Evolutionary conservation across 129 eudicot species (phyloP).

Genomic region (Pulicaria dysenterica): DNA sequence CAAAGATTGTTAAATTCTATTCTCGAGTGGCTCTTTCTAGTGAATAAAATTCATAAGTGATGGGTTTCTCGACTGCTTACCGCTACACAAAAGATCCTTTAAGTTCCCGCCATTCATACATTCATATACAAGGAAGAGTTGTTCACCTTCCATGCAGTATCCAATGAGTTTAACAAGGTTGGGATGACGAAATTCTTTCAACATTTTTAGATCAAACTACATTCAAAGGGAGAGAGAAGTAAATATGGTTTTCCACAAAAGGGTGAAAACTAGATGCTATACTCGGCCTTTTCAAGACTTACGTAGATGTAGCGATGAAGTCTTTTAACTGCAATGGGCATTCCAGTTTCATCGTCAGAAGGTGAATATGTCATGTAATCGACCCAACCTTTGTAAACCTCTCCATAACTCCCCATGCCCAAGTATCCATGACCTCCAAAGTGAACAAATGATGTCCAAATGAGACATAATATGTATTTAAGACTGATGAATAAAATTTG

Average conservation of each 20-base stretch:
- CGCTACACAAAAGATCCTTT: background rate
- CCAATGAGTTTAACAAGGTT: constrained; percentile 13
- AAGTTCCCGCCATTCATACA: background rate
- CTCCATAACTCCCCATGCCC: constrained; percentile 63
- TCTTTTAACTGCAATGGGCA: constrained; percentile 57
- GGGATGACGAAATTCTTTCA: constrained; percentile 4
- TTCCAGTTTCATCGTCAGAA: constrained; percentile 11
- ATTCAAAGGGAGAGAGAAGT: background rate
- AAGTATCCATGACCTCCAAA: constrained; percentile 46
- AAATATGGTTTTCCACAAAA: background rate
- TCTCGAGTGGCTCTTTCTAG: no score
- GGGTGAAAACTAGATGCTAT: background rate
- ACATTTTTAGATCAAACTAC: background rate
- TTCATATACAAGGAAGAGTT: background rate
- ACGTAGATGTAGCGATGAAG: constrained; percentile 42
- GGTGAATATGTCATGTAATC: background rate
- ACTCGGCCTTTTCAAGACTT: constrained; percentile 58
- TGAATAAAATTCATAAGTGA: no score
- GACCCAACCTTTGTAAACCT: constrained; percentile 55
- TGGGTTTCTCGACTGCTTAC: background rate
- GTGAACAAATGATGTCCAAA: no score
- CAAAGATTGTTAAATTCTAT: no score
- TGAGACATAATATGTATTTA: background rate
- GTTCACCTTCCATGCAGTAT: background rate
- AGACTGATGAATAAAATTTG: background rate